Conservation (phyloP, 192 early-diverging fungal species). For the Backusella circina region DNA sequence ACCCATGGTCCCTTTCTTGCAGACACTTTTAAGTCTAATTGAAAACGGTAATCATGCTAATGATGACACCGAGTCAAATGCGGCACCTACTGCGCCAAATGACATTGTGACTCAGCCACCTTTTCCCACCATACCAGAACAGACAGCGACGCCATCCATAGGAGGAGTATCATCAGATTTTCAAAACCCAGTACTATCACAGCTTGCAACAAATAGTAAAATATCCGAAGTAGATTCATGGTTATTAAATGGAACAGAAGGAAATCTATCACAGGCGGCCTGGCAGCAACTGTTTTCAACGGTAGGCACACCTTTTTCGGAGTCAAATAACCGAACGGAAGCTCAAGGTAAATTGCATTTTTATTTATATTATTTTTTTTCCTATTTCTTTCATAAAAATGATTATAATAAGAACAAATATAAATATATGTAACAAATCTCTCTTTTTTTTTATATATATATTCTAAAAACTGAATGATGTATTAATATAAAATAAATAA, state of each 20-base stretch:
- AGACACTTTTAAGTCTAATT: constrained; percentile 2
- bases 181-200: background rate
- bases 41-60: background rate
- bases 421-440: background rate
- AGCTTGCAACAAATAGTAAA: background rate
- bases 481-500: background rate
- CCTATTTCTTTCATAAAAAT: background rate
- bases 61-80: background rate
- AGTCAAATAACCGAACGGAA: background rate
- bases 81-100: background rate
- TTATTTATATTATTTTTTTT: background rate
- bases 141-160: background rate
- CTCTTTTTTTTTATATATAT: background rate
- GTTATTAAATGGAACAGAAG: constrained; percentile 1
- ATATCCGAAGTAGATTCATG: background rate
- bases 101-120: background rate
- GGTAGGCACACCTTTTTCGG: constrained; percentile 7
- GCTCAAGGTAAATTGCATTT: background rate
- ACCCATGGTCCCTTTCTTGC: constrained; percentile 10
- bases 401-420: background rate
- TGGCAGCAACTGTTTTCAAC: constrained; percentile 13
- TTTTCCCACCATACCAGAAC: background rate
- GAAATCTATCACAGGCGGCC: background rate
- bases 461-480: background rate
- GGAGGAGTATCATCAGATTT: background rate